Conservation (phyloP, 257 asterid species). For the Solanum chaucha region DNA sequence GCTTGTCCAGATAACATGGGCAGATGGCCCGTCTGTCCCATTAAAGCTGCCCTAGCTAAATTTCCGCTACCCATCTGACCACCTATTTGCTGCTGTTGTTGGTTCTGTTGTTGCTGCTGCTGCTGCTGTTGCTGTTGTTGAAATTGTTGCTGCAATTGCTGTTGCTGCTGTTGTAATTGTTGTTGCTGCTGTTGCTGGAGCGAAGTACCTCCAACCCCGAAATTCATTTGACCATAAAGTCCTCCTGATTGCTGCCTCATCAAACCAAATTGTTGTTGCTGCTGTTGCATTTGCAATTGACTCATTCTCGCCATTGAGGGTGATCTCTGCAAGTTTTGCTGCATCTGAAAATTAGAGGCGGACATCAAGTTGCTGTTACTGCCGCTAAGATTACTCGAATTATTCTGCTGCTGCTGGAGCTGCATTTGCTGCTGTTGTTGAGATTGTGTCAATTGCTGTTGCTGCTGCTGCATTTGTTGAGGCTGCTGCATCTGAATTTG, state of each 20-base stretch:
- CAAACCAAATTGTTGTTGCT: conserved; percentile 21
- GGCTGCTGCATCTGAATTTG: conserved; percentile 24
- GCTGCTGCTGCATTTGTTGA: conserved; percentile 7
- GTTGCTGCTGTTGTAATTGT: conserved; percentile 19
- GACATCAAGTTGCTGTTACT: conserved; percentile 36
- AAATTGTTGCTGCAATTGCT: conserved; percentile 29
- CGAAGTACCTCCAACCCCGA: conserved; percentile 43
- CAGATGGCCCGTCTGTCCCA: conserved; percentile 77
- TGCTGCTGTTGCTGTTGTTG: conserved; percentile 20
- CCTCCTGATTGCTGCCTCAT: conserved; percentile 32
- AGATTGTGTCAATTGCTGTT: conserved; percentile 9
- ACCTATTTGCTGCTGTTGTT: conserved; percentile 24
- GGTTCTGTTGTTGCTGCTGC: conserved; percentile 33
- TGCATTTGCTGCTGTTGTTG: conserved; percentile 42
- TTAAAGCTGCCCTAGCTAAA: conserved; percentile 51
- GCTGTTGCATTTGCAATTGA: conserved; percentile 53
- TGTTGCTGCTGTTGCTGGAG: conserved; percentile 22
- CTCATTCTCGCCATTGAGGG: conserved; percentile 59
- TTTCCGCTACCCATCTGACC: conserved; percentile 50
- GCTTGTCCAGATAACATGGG: conserved; percentile 75
- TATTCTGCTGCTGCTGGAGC: conserved; percentile 31
- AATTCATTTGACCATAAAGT: conserved; percentile 70
- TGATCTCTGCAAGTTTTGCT: conserved; percentile 40
- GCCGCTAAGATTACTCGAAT: conserved; percentile 8
- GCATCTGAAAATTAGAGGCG: background rate